Conservation (phyloP, 441 rosid genomes). For the Populus hybrid region DNA sequence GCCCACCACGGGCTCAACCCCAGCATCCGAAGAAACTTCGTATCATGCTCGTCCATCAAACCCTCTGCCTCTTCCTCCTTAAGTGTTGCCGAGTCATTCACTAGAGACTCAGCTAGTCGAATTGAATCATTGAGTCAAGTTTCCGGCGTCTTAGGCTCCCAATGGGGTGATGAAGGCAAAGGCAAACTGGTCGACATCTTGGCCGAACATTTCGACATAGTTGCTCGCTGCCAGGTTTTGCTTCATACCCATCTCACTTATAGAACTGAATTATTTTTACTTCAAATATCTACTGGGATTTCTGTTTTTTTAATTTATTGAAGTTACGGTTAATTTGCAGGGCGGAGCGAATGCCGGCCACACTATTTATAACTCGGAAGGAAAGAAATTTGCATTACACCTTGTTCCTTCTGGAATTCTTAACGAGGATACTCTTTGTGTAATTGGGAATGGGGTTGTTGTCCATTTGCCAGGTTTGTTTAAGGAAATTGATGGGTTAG, state of each 20-base stretch:
- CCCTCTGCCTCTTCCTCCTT: slow-evolving; percentile 42
- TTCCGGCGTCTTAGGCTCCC: slow-evolving; percentile 83
- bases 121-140: slow-evolving; percentile 81
- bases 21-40: slow-evolving; percentile 34
- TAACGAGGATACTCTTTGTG: slow-evolving; percentile 82
- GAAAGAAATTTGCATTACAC: slow-evolving; percentile 93
- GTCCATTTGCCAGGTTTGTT: slow-evolving; percentile 86
- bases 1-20: slow-evolving; percentile 15
- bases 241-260: not conserved
- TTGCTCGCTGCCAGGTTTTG: slow-evolving; percentile 92
- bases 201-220: slow-evolving; percentile 82
- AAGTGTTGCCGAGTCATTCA: slow-evolving; percentile 42
- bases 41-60: slow-evolving; percentile 39
- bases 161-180: slow-evolving; percentile 98
- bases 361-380: slow-evolving; percentile 90
- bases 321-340: slow-evolving; percentile 25
- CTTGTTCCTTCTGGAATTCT: slow-evolving; percentile 94
- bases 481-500: slow-evolving; percentile 81
- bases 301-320: not conserved
- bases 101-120: slow-evolving; percentile 41
- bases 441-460: slow-evolving; percentile 94
- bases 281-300: not conserved
- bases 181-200: slow-evolving; percentile 95
- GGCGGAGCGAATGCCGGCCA: slow-evolving; percentile 99
- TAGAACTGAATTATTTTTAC: not conserved